Percentiles rank a stretch among this genome's conserved stretches.
Conservation (phyloP, 768 basidiomycete genomes). For the Pleurotus citrinopileatus region DNA sequence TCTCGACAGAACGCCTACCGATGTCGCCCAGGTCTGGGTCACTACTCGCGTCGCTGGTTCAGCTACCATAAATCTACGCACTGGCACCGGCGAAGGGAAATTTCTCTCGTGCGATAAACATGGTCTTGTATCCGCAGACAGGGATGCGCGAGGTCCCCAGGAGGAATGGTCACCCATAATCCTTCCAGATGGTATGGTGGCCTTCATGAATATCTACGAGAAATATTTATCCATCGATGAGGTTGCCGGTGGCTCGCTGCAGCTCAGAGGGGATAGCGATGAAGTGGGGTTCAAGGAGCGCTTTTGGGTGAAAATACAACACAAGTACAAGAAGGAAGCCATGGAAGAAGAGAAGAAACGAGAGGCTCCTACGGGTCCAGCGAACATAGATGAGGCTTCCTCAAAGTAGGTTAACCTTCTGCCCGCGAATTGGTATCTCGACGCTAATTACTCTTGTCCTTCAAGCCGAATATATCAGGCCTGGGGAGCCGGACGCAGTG, state of each 20-base stretch:
- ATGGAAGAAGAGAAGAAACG: conserved; percentile 73
- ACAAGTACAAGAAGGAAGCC: conserved; percentile 84
- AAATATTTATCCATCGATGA: conserved; percentile 86
- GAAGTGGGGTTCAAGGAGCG: conserved; percentile 83
- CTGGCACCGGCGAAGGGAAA: conserved; percentile 85
- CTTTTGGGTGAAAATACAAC: conserved; percentile 89
- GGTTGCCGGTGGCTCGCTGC: conserved; percentile 76
- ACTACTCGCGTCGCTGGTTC: conserved; percentile 83
- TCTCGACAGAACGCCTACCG: conserved; percentile 69
- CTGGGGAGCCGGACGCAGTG: conserved; percentile 78
- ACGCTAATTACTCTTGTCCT: conserved; percentile 10
- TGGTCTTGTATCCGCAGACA: conserved; percentile 78
- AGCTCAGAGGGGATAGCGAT: conserved; percentile 81
- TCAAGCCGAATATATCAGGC: conserved; percentile 71
- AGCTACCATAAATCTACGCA: conserved; percentile 80
- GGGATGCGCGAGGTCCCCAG: conserved; percentile 89
- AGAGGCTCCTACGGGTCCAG: conserved; percentile 48
- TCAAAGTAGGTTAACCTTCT: conserved; percentile 56
- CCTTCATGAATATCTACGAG: conserved; percentile 86
- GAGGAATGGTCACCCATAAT: conserved; percentile 92
- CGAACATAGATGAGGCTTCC: conserved; percentile 65
- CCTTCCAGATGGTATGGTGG: conserved; percentile 80
- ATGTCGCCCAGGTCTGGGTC: conserved; percentile 92
- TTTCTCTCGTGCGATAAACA: conserved; percentile 87
- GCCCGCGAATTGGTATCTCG: conserved; percentile 1